Evolutionary conservation across 2,329 filamentous ascomycete species (phyloP).

Genomic region (Hymenotorrendiella dingleyae): DNA sequence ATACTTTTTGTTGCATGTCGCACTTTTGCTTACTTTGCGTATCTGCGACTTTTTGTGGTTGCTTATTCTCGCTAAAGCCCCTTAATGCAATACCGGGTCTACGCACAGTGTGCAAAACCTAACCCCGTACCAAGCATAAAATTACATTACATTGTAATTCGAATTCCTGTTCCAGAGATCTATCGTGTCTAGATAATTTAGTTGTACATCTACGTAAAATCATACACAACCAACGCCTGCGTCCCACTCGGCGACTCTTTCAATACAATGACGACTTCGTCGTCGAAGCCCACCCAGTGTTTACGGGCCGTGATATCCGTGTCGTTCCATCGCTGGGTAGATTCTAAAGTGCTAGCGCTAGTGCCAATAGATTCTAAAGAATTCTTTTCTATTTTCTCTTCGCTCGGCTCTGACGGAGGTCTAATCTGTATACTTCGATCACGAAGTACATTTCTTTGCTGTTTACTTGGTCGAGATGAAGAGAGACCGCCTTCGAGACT

Average conservation of each 20-base stretch:
- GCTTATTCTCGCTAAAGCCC: no score
- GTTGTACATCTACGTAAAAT: conserved; percentile 49
- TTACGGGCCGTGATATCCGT: conserved; percentile 14
- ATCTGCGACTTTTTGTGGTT: no score
- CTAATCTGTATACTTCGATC: conserved; percentile 42
- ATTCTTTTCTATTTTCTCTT: neutral
- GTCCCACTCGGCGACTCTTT: conserved; percentile 51
- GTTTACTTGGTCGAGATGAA: neutral
- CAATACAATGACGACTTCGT: conserved; percentile 63
- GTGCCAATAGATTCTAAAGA: neutral
- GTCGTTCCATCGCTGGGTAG: neutral
- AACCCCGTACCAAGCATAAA: no score
- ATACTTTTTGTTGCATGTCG: no score
- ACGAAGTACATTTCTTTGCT: conserved; percentile 27
- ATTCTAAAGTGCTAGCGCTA: no score
- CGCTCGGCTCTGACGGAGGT: neutral
- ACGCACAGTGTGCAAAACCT: no score
- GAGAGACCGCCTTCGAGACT: conserved; percentile 56
- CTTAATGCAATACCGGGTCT: no score
- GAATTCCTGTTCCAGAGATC: no score
- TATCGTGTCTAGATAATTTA: no score
- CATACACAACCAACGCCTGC: conserved; percentile 60
- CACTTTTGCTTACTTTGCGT: no score
- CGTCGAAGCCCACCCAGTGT: conserved; percentile 64
- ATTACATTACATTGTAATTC: no score